phyloP scores from a whole-genome alignment of 2,329 filamentous ascomycete species.

The Ophiocordyceps camponoti-saundersi region DNA sequence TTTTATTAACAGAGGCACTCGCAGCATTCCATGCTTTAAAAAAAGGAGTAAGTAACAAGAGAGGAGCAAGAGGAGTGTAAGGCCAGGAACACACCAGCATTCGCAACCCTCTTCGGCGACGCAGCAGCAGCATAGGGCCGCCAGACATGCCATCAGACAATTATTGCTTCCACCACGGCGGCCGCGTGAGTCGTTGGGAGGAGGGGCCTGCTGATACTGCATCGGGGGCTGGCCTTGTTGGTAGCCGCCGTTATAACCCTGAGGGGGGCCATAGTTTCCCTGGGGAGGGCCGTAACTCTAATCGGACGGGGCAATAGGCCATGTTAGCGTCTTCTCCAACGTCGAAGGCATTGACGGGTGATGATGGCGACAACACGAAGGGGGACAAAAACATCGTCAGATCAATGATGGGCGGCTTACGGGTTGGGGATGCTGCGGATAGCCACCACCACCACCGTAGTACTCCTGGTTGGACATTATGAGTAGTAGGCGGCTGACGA shows the following conservation, averaged over 20 bases:
- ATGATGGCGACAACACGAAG: neutral
- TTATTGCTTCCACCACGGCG: conserved; percentile 19
- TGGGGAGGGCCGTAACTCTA: conserved; percentile 14
- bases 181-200: conserved; percentile 12
- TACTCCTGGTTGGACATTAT: conserved; percentile 24
- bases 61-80: no score
- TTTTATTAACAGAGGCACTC: conserved; percentile 19
- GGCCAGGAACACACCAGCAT: conserved; percentile 21
- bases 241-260: conserved; percentile 12
- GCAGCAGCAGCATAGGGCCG: conserved; percentile 32
- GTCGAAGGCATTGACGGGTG: neutral
- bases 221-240: conserved; percentile 22
- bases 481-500: neutral
- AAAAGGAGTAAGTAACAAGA: neutral
- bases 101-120: conserved; percentile 32
- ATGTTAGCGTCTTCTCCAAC: neutral
- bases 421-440: conserved; percentile 21
- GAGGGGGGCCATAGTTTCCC: conserved; percentile 15
- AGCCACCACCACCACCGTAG: conserved; percentile 15
- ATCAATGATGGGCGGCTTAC: conserved; percentile 11
- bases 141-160: conserved; percentile 29
- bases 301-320: neutral
- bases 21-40: conserved; percentile 20
- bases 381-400: neutral
- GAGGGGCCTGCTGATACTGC: conserved; percentile 24